These are phyloP conservation scores for Filosporella fistucella DNA, from an alignment of 495 filamentous ascomycete genomes.

Conservation along the genomic window DNA sequence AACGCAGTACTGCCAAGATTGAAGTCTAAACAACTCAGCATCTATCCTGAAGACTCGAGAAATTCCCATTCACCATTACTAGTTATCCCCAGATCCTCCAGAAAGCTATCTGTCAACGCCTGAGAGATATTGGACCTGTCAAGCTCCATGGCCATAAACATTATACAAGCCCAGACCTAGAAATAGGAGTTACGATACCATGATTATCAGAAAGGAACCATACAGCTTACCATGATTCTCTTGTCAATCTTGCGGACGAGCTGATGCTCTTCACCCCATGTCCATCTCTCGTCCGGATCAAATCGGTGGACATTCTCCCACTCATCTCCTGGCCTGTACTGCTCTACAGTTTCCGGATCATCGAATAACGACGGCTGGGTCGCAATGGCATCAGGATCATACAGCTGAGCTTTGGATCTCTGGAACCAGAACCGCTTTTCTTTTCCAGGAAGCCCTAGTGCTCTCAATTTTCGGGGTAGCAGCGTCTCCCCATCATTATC, in stretches of 20 bases:
- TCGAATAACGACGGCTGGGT: slow-evolving; percentile 48
- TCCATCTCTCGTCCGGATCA: slow-evolving; percentile 69
- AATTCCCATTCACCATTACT: slow-evolving; percentile 41
- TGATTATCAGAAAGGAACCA: too few relatives aligned
- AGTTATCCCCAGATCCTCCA: slow-evolving; percentile 49
- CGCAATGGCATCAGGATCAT: slow-evolving; percentile 49
- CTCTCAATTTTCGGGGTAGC: too few relatives aligned
- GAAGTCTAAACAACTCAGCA: slow-evolving; percentile 44
- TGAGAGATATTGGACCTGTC: slow-evolving; percentile 73
- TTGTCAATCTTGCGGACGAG: slow-evolving; percentile 55
- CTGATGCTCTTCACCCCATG: slow-evolving; percentile 59
- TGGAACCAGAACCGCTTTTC: slow-evolving; percentile 41
- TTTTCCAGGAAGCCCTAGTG: slow-evolving; percentile 29
- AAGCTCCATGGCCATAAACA: slow-evolving; percentile 79
- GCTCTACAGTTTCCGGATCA: slow-evolving; percentile 8
- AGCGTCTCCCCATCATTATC: too few relatives aligned
- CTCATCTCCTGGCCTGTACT: slow-evolving; percentile 8
- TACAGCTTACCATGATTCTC: slow-evolving; percentile 15
- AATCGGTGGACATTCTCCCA: slow-evolving; percentile 48
- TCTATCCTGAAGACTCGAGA: too few relatives aligned
- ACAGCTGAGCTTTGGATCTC: slow-evolving; percentile 23
- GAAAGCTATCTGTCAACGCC: slow-evolving; percentile 66
- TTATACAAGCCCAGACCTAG: slow-evolving; percentile 35
- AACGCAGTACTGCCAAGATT: slow-evolving; percentile 77
- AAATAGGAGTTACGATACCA: too few relatives aligned